Percentiles rank a stretch among this genome's conserved stretches.
Evolutionary conservation across 148 eudicot species (phyloP).

Genomic region (Vaccinium darrowii): DNA sequence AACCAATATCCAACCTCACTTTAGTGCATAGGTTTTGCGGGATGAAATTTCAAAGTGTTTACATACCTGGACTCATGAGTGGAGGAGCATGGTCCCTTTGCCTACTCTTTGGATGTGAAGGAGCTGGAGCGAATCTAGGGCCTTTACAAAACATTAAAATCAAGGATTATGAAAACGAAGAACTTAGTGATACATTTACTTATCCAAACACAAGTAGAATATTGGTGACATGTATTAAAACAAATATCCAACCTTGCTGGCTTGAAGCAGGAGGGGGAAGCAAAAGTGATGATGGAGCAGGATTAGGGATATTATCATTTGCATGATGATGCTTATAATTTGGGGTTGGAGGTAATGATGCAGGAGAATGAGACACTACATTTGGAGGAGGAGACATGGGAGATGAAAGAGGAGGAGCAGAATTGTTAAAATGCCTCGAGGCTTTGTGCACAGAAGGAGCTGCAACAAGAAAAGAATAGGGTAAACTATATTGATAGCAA

Average conservation of each 20-base stretch:
- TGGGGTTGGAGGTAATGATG: constrained; percentile 42
- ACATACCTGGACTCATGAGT: constrained; percentile 21
- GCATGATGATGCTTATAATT: constrained; percentile 16
- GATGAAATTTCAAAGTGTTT: background rate
- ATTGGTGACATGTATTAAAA: constrained; percentile 2
- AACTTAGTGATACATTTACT: background rate
- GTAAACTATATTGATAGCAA: background rate
- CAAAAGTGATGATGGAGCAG: constrained; percentile 13
- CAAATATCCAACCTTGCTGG: constrained; percentile 19
- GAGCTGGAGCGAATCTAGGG: constrained; percentile 8
- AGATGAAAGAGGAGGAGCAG: constrained; percentile 29
- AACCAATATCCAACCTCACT: constrained; percentile 19
- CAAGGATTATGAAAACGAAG: background rate
- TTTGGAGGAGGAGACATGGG: constrained; percentile 32
- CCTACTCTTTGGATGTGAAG: constrained; percentile 17
- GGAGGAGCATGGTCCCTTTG: constrained; percentile 19
- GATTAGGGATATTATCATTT: constrained; percentile 8
- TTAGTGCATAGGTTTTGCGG: background rate
- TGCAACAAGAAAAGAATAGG: constrained; percentile 22
- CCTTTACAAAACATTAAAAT: background rate
- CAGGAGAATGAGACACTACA: constrained; percentile 24
- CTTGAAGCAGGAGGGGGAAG: constrained; percentile 26
- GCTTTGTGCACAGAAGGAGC: constrained; percentile 31
- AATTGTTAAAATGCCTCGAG: constrained; percentile 10
- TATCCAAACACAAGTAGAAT: background rate